Percentiles rank a stretch among this genome's conserved stretches.
Conservation (phyloP, 768 basidiomycete species). For the Hypholoma sublateritium region DNA sequence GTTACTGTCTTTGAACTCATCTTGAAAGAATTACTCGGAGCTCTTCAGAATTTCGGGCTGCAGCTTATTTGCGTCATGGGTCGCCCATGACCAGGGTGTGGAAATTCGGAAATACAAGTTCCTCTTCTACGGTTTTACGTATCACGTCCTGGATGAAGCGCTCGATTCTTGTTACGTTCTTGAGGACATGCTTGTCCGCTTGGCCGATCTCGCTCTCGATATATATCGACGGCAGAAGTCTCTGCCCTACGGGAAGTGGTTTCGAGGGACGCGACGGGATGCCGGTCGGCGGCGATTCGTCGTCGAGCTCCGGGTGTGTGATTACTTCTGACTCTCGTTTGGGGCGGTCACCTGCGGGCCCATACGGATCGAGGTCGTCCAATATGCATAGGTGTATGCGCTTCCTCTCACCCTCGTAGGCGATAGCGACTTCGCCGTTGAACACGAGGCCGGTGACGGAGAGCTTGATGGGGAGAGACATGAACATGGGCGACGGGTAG, state of each 20-base stretch:
- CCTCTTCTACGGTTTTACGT: slow-evolving; percentile 92
- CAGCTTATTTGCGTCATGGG: slow-evolving; percentile 4
- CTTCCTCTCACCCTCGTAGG: slow-evolving; percentile 81
- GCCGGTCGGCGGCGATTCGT: slow-evolving; percentile 42
- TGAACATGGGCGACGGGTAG: slow-evolving; percentile 94
- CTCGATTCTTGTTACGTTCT: slow-evolving; percentile 95
- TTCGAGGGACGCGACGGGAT: slow-evolving; percentile 51
- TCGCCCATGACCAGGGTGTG: slow-evolving; percentile 71
- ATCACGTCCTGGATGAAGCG: slow-evolving; percentile 95
- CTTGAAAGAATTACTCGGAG: background rate
- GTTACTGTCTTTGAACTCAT: background rate
- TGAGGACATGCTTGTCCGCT: slow-evolving; percentile 90
- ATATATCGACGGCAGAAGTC: slow-evolving; percentile 80
- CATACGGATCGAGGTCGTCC: slow-evolving; percentile 85
- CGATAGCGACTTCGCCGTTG: slow-evolving; percentile 83
- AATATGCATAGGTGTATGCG: slow-evolving; percentile 88
- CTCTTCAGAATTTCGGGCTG: too few species aligned
- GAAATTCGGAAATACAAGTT: slow-evolving; percentile 95
- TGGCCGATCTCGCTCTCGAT: slow-evolving; percentile 98
- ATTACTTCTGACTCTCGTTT: slow-evolving; percentile 46
- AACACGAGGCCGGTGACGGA: slow-evolving; percentile 90
- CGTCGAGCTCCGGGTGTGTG: slow-evolving; percentile 63
- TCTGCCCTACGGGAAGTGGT: slow-evolving; percentile 76
- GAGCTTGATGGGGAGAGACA: slow-evolving; percentile 94
- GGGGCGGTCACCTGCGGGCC: slow-evolving; percentile 58